A percentile compares a stretch with the other conserved stretches of the same genome.
Evolutionary conservation across 2,329 filamentous ascomycete species (phyloP).

Genomic region (Talaromyces sp.): DNA sequence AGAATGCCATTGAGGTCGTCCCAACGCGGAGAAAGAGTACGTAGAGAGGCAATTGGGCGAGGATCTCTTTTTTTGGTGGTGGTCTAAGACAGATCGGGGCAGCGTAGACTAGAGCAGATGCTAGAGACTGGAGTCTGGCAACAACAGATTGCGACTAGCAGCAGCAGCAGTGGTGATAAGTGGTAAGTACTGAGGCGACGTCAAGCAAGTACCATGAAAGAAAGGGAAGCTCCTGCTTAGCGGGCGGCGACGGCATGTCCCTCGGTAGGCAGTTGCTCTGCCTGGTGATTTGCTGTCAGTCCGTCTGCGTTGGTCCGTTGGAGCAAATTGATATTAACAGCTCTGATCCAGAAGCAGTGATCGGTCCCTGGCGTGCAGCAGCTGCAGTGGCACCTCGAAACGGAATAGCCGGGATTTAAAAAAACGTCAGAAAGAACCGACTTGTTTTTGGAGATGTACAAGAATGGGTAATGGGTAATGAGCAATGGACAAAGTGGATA

Average conservation of each 20-base stretch:
- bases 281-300: neutral
- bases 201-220: neutral
- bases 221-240: slow-evolving; percentile 6
- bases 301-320: neutral
- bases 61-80: neutral
- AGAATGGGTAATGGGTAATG: neutral
- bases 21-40: neutral
- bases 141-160: neutral
- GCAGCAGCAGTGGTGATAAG: neutral
- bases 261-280: slow-evolving; percentile 4
- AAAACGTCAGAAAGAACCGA: neutral
- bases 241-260: slow-evolving; percentile 8
- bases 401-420: neutral
- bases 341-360: neutral
- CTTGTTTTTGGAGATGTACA: neutral
- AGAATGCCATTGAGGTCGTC: slow-evolving; percentile 9
- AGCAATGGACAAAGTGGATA: neutral
- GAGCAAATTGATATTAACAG: neutral
- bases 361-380: slow-evolving; percentile 7
- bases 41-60: neutral
- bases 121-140: neutral
- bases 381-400: slow-evolving; percentile 12
- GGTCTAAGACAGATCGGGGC: slow-evolving; percentile 11
- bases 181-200: neutral
- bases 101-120: slow-evolving; percentile 3